Evolutionary conservation across 768 basidiomycete species (phyloP), one percentile per base, ranked within the genome.

Genomic region (Tubosaeta brunneosetosa): DNA sequence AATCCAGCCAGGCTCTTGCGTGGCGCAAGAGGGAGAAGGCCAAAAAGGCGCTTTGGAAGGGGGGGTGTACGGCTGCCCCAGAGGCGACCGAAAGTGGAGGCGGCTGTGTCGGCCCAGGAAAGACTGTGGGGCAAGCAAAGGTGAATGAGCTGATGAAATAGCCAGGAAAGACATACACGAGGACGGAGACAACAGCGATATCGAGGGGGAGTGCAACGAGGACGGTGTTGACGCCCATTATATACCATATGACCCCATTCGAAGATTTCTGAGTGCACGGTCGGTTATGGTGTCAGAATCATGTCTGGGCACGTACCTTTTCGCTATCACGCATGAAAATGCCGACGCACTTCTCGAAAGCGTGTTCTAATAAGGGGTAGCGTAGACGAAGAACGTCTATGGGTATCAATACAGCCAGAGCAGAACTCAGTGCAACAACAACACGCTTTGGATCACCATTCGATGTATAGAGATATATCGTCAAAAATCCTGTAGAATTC

Each of bases 41-140:
- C 71, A 59, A 77, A 66, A 72, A 64, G 52, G 70, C 64, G 72
- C 43, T 72, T 66, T 2, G 86, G 86, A 4, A 88, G 79, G 5
- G 72, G 77, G 0, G 82, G 79, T 0, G 91, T 91, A 43, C 73
- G 70, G n/a, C 74, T 72, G 37, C 91, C 91, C 66, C 81, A 91
- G 32, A 91, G 73, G n/a, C 94, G 83, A 41, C 94, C 94, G 57
- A 95, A 74, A 12, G 91, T 94, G 10, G 94, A 95, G 6, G 94
- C 94, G 16, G 92, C 84, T 1, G 94, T 95, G 68, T 97, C 94
- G 0, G 91, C 93, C 94, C 94, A 97, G 31, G 92, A 93, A 44
- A 97, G 83, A 55, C 93, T 95, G 61, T 34, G 32, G 0, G 19
- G 12, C 17, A 22, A 36, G 25, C 14, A 16, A 51, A 9, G 7